Evolutionary conservation across 2,329 filamentous ascomycete genomes (phyloP), one percentile per base, ranked within the genome.

Genomic region (Colletotrichum sp.): DNA sequence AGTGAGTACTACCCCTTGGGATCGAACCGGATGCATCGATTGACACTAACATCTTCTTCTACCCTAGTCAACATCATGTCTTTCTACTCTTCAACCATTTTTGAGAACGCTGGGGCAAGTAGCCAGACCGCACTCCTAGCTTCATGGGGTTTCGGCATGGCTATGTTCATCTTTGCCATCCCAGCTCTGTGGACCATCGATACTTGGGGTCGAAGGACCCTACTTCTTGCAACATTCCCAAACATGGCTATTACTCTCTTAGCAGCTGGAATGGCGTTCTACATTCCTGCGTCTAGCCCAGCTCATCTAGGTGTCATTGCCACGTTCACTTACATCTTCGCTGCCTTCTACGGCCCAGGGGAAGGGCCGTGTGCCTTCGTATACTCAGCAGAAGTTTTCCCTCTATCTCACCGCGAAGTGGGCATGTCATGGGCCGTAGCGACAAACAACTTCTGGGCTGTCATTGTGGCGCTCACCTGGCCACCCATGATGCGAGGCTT

Each of bases 181-280:
- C 92, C 92, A 0, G 92, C 92, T 5, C 85, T 93, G 75, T 92
- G 89, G 87, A 93, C 92, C 4, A 93, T 94, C 70, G 92, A 94
- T 79, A 93, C 91, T 0, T 93, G 90, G 79, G 92, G 92, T 12
- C 91, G 92, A 32, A 89, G 92, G 28, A 86, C 89, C 21, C 84
- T 94, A 21, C 86, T 93, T 5, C 85, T 94, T 8, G 91, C 92
- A 79, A 94, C 92, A 6, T 93, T 94, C 81, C 92, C 92, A 2
- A 88, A 92, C 77, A 93, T 93, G 92, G 88, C 90, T 44, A 92
- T 90, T 87, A 90, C 91, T 36, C 84, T 91, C 63, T 86, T 90
- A 24, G 82, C 82, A 76, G 85, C 85, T 28, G 85, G 85, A 71
- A 82, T 86, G 59, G 85, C 82, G 76, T 86, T 84, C 15, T 78